These are phyloP conservation scores for Colletotrichum sojae DNA, from an alignment of 2,329 filamentous ascomycete species.

Conservation along the genomic window DNA sequence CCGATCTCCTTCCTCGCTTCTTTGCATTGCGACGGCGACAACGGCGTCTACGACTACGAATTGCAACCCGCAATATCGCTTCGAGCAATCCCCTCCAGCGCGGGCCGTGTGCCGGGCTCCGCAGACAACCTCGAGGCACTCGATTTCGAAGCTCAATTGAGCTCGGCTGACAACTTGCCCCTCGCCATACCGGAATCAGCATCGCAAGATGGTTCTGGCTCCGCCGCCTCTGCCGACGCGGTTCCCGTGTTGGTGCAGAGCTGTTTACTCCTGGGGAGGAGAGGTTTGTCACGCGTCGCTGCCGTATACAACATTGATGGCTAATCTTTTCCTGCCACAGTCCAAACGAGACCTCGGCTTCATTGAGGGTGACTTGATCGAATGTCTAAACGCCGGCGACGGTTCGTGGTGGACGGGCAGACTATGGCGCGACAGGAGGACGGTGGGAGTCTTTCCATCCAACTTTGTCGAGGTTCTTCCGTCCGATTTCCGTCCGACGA, in stretches of 20 bases:
- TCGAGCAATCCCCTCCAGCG: conserved; percentile 22
- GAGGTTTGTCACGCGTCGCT: conserved; percentile 67
- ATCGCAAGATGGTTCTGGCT: conserved; percentile 65
- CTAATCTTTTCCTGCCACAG: conserved; percentile 56
- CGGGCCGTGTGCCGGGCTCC: conserved; percentile 28
- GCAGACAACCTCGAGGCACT: conserved; percentile 31
- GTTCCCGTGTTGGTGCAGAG: conserved; percentile 93
- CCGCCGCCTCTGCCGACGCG: conserved; percentile 77
- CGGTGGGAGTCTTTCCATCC: conserved; percentile 93
- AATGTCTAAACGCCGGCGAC: conserved; percentile 97
- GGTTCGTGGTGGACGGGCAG: conserved; percentile 99
- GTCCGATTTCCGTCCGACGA: conserved; percentile 84
- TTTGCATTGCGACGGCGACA: conserved; percentile 7
- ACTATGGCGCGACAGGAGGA: conserved; percentile 88
- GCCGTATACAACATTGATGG: neutral
- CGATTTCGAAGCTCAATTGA: conserved; percentile 10
- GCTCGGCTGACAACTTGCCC: neutral
- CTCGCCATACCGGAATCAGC: neutral
- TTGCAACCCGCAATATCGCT: conserved; percentile 30
- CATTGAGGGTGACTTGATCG: conserved; percentile 96
- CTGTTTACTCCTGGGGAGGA: conserved; percentile 94
- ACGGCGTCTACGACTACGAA: neutral
- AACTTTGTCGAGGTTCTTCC: conserved; percentile 96
- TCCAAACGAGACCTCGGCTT: conserved; percentile 96
- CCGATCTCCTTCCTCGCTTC: neutral